A percentile compares a stretch with the other conserved stretches of the same genome.
These are phyloP conservation scores for Cavenderia fasciculata DNA, from an alignment of 78 protist genomes.

Conservation along the genomic window DNA sequence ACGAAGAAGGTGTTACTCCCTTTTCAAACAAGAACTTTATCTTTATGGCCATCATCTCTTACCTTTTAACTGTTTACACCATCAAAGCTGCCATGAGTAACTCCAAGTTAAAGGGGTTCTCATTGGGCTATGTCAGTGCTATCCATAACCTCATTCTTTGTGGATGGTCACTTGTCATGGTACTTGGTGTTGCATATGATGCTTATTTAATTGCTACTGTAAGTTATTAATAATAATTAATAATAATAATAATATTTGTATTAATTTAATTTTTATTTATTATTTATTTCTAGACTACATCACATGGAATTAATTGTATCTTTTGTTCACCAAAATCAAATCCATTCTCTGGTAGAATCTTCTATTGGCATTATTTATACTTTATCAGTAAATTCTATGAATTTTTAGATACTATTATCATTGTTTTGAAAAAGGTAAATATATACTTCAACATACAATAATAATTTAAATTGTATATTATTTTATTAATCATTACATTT, in stretches of 20 bases:
- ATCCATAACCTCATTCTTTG: slow-evolving; percentile 54
- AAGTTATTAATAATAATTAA: not conserved
- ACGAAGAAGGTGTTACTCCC: slow-evolving; percentile 61
- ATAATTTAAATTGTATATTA: not conserved
- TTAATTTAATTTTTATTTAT: too few relatives aligned
- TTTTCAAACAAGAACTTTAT: slow-evolving; percentile 67
- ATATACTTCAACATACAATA: not conserved
- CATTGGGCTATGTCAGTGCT: not conserved
- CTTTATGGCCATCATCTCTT: slow-evolving; percentile 6
- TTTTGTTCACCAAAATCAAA: slow-evolving; percentile 60
- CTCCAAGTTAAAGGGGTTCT: slow-evolving; percentile 15
- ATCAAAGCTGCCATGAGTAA: slow-evolving; percentile 23
- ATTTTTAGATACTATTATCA: slow-evolving; percentile 78
- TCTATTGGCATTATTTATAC: slow-evolving; percentile 41
- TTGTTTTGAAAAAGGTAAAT: slow-evolving; percentile 53
- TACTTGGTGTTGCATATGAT: slow-evolving; percentile 29
- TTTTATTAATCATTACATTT: not conserved
- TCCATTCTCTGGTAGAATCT: slow-evolving; percentile 49
- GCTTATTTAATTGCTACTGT: not conserved
- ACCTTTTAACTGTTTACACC: slow-evolving; percentile 10
- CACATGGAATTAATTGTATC: slow-evolving; percentile 33
- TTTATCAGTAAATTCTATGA: slow-evolving; percentile 79
- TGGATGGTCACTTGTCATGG: slow-evolving; percentile 48
- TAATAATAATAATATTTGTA: too few relatives aligned
- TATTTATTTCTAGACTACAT: not conserved